phyloP scores from a whole-genome alignment of 257 asterid genomes.

The Nyctanthes arbortristis region DNA sequence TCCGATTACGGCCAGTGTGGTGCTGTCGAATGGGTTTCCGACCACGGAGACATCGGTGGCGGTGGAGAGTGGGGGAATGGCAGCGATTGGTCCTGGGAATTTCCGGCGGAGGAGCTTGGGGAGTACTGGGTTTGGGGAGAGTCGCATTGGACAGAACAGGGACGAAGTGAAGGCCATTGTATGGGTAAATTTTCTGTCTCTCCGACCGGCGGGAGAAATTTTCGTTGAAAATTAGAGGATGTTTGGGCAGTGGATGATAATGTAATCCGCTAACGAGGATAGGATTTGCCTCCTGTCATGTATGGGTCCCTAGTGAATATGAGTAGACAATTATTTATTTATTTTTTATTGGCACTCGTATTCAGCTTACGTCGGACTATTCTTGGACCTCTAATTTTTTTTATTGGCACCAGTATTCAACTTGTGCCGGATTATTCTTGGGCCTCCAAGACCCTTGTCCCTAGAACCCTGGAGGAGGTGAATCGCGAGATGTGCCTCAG shows the following conservation, averaged over 20 bases:
- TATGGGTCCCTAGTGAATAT: constrained; percentile 31
- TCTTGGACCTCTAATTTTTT: too few species aligned
- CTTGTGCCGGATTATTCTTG: too few species aligned
- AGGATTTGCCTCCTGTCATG: constrained; percentile 40
- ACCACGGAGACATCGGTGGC: constrained; percentile 50
- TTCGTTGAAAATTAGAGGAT: constrained; percentile 2
- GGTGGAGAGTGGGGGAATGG: constrained; percentile 60
- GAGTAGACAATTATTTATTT: neutral
- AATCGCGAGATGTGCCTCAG: too few species aligned
- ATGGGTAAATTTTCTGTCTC: neutral
- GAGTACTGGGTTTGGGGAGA: constrained; percentile 26
- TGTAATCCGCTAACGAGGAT: constrained; percentile 51
- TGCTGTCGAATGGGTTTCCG: constrained; percentile 47
- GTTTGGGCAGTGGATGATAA: constrained; percentile 35
- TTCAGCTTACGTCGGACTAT: too few species aligned
- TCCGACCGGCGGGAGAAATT: constrained; percentile 34
- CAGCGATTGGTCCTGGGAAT: constrained; percentile 33
- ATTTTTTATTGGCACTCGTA: neutral
- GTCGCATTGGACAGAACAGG: constrained; percentile 39
- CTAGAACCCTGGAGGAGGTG: too few species aligned
- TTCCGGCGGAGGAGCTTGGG: constrained; percentile 36
- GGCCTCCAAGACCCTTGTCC: too few species aligned
- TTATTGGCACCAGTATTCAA: too few species aligned
- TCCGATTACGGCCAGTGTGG: constrained; percentile 72
- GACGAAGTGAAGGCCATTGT: constrained; percentile 60